Percentiles rank a stretch among this genome's conserved stretches.
These are phyloP conservation scores for Auricularia auricula-judae DNA, from an alignment of 768 basidiomycete species.

Conservation along the genomic window DNA sequence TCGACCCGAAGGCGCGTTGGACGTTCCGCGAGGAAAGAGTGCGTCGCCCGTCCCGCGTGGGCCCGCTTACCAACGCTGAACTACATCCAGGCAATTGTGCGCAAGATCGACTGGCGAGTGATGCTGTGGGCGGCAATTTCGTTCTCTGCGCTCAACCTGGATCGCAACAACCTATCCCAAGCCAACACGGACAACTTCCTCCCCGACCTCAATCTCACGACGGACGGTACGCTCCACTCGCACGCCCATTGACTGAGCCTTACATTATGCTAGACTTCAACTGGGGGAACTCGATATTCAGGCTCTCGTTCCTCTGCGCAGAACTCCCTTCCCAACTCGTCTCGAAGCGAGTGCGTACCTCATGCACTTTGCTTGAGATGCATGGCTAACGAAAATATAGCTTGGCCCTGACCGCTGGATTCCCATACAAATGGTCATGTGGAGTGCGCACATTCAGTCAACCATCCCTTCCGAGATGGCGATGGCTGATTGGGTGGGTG, in stretches of 20 bases:
- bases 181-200: conserved; percentile 64
- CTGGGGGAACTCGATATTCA: conserved; percentile 49
- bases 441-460: conserved; percentile 24
- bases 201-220: conserved; percentile 47
- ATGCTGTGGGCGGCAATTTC: conserved; percentile 51
- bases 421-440: conserved; percentile 42
- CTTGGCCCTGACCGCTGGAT: conserved; percentile 61
- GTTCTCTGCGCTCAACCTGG: conserved; percentile 52
- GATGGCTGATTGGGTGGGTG: background rate
- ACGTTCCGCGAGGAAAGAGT: conserved; percentile 59
- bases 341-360: conserved; percentile 34
- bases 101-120: conserved; percentile 50
- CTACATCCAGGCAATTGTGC: conserved; percentile 32
- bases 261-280: conserved; percentile 27
- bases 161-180: conserved; percentile 50
- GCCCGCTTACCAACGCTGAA: background rate
- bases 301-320: conserved; percentile 37
- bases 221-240: conserved; percentile 27
- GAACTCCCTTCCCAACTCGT: conserved; percentile 60
- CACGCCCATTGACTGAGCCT: background rate
- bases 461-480: background rate
- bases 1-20: conserved; percentile 58
- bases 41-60: conserved; percentile 7
- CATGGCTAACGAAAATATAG: too few species aligned
- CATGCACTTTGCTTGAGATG: too few species aligned